Evolutionary conservation across 495 filamentous ascomycete genomes (phyloP).

Genomic region (Filosporella fistucella): DNA sequence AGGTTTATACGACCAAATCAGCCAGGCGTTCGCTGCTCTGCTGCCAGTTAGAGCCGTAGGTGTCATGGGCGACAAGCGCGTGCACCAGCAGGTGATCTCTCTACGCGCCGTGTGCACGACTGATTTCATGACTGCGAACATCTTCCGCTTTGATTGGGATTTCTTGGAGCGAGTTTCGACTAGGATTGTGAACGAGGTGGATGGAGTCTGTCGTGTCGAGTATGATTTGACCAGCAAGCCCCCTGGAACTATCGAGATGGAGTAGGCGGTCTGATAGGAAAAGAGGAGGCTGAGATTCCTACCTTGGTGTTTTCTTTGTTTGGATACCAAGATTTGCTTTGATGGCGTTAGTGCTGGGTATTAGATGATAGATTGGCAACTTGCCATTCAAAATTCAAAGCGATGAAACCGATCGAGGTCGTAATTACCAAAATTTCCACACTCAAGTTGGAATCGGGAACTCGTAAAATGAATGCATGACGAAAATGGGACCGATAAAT

Average conservation of each 20-base stretch:
- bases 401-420: too few relatives aligned
- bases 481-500: too few relatives aligned
- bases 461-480: too few relatives aligned
- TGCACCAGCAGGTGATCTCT: constrained; percentile 50
- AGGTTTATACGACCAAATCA: constrained; percentile 77
- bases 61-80: constrained; percentile 74
- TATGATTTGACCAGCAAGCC: constrained; percentile 73
- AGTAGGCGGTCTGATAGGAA: too few relatives aligned
- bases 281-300: not conserved
- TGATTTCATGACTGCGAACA: constrained; percentile 75
- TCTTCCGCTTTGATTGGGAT: constrained; percentile 60
- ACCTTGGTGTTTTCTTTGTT: not conserved
- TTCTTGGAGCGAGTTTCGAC: constrained; percentile 66
- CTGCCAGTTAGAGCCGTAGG: constrained; percentile 69
- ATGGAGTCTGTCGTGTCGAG: constrained; percentile 48
- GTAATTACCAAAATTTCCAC: too few relatives aligned
- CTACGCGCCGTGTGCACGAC: constrained; percentile 72
- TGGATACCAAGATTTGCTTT: too few relatives aligned
- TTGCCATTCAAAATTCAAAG: too few relatives aligned
- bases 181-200: constrained; percentile 81
- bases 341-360: too few relatives aligned
- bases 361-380: too few relatives aligned
- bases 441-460: too few relatives aligned
- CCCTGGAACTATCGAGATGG: constrained; percentile 74
- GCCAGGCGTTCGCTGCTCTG: constrained; percentile 81